A percentile compares a stretch with the other conserved stretches of the same genome.
These are phyloP conservation scores for Cordia subcordata DNA, from an alignment of 257 asterid species.

Conservation along the genomic window DNA sequence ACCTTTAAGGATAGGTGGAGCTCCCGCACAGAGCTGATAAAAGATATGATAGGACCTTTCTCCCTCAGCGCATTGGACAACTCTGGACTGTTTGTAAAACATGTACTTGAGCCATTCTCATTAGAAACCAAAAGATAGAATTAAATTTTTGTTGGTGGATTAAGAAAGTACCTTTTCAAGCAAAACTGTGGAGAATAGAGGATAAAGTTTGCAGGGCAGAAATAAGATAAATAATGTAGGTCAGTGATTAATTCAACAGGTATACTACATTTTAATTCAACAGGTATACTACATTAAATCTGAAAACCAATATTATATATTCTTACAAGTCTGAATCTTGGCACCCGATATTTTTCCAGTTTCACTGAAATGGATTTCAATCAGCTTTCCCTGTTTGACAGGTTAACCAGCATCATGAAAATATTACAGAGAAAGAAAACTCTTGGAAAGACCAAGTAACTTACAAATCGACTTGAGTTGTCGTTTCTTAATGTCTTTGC, in stretches of 20 bases:
- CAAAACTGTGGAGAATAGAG: slow-evolving; percentile 52
- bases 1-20: slow-evolving; percentile 89
- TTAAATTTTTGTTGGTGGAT: slow-evolving; percentile 13
- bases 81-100: slow-evolving; percentile 79
- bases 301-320: slow-evolving; percentile 13
- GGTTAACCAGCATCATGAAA: slow-evolving; percentile 14
- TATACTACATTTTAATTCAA: slow-evolving; percentile 11
- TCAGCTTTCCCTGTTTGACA: slow-evolving; percentile 81
- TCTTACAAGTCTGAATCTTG: slow-evolving; percentile 91
- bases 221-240: slow-evolving; percentile 27
- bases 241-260: slow-evolving; percentile 17
- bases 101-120: slow-evolving; percentile 21
- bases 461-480: slow-evolving; percentile 99
- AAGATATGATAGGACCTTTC: slow-evolving; percentile 99
- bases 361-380: slow-evolving; percentile 97
- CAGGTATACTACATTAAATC: slow-evolving; percentile 8
- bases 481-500: slow-evolving; percentile 95
- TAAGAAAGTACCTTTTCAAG: slow-evolving; percentile 79
- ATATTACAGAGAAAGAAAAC: slow-evolving; percentile 3
- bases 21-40: slow-evolving; percentile 97
- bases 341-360: slow-evolving; percentile 99
- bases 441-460: slow-evolving; percentile 26
- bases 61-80: slow-evolving; percentile 88
- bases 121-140: slow-evolving; percentile 17
- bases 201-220: slow-evolving; percentile 24